Evolutionary conservation across 169 alveolate species (phyloP), one percentile per base, ranked within the genome.

Genomic region (Plasmodium cynomolgi): DNA sequence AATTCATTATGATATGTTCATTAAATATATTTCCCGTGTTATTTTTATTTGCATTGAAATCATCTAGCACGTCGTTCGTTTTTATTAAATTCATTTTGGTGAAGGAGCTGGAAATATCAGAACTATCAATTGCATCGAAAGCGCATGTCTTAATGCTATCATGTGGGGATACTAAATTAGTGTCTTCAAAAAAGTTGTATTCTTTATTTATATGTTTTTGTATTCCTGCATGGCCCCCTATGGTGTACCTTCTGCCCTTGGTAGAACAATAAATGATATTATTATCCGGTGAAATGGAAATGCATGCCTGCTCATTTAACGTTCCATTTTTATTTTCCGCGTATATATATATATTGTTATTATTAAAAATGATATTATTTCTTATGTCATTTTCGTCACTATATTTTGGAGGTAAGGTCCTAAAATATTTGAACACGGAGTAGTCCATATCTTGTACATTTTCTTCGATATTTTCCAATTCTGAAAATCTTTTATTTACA

Each of bases 281-380:
- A 68, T 90, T 90, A 74, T 90, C 83, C 33, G 93, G 93, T 17
- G 94, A 90, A 26, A 90, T 81, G 37, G 94, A 90, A 41, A 90
- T 90, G 58, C 94, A 81, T 56, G 94, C 94, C 17, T 90, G 91
- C 73, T 90, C 94, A 90, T 90, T 90, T 90, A 90, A 80, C 34
- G 94, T 90, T 68, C 94, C 94, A 81, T 90, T 90, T 68, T 90
- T 90, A 81, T 90, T 90, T 81, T 90, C 94, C 15, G 94, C 94
- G 73, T 90, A 90, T 33, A 90, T 90, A 90, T 90, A 90, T 29
- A 90, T 90, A 81, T 90, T 90, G 74, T 90, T 90, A 72, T 68
- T 90, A 31, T 79, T 90, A 81, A 79, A 90, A 81, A 90, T 90
- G 33, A 90, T 90, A 81, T 90, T 90, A 71, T 90, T 90, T 90